These are phyloP conservation scores for Heritiera littoralis DNA, from an alignment of 345 rosid species.

Conservation along the genomic window DNA sequence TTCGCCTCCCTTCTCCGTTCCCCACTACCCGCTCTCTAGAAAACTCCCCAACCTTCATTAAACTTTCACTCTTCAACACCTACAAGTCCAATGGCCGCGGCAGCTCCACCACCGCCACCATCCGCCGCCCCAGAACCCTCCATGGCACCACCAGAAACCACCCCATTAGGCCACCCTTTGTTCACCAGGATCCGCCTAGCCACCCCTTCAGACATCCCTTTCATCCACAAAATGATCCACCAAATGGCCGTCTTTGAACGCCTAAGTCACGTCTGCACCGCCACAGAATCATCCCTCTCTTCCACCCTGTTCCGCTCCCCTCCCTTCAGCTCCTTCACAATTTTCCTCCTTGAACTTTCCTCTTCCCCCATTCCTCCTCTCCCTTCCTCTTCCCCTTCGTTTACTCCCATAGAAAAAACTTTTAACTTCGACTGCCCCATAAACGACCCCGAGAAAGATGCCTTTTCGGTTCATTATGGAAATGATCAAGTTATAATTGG, in stretches of 20 bases:
- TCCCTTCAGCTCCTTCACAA: constrained; percentile 76
- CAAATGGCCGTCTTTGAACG: constrained; percentile 89
- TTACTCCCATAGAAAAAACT: constrained; percentile 42
- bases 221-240: constrained; percentile 82
- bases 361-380: constrained; percentile 39
- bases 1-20: neutral
- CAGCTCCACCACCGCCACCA: constrained; percentile 94
- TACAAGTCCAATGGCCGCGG: constrained; percentile 62
- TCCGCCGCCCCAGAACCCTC: constrained; percentile 56
- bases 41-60: neutral
- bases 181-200: constrained; percentile 92
- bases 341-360: constrained; percentile 84
- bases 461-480: constrained; percentile 39
- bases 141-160: constrained; percentile 40
- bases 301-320: constrained; percentile 73
- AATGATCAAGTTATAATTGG: constrained; percentile 47
- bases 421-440: constrained; percentile 52
- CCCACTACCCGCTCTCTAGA: neutral
- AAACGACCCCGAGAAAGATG: constrained; percentile 52
- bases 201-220: constrained; percentile 67
- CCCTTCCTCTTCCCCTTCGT: constrained; percentile 30
- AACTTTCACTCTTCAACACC: no score
- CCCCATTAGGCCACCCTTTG: constrained; percentile 51
- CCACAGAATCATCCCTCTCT: constrained; percentile 75
- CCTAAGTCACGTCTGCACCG: constrained; percentile 64